Percentiles rank a stretch among this genome's conserved stretches.
Conservation (phyloP, 257 asterid genomes). For the Scutellaria minor region DNA sequence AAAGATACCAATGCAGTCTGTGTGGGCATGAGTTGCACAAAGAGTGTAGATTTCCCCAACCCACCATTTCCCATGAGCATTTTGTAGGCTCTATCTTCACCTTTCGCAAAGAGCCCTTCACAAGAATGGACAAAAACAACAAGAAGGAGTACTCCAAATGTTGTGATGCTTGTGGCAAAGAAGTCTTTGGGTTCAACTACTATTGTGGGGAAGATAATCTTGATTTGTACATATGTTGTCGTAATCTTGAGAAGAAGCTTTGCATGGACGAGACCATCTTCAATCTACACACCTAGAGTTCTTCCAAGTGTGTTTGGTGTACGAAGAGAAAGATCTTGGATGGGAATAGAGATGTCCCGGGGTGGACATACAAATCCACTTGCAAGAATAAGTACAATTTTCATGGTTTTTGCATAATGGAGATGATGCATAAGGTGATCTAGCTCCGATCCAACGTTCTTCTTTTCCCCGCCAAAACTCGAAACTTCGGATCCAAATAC, state of each 20-base stretch:
- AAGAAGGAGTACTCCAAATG: slow-evolving; percentile 21
- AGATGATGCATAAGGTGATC: slow-evolving; percentile 41
- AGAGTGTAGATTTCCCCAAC: slow-evolving; percentile 27
- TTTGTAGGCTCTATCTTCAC: slow-evolving; percentile 19
- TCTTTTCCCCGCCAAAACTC: too few relatives aligned
- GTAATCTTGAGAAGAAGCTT: slow-evolving; percentile 29
- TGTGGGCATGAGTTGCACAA: slow-evolving; percentile 35
- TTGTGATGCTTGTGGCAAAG: slow-evolving; percentile 45
- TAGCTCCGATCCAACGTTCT: too few relatives aligned
- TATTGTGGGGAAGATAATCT: slow-evolving; percentile 25
- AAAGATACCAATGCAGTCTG: slow-evolving; percentile 25
- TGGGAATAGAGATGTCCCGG: slow-evolving; percentile 28
- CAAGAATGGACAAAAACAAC: background rate
- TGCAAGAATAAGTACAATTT: slow-evolving; percentile 34
- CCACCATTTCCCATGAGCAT: slow-evolving; percentile 18
- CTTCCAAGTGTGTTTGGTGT: slow-evolving; percentile 39
- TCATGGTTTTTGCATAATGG: slow-evolving; percentile 43
- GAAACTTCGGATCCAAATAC: too few relatives aligned
- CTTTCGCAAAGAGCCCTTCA: slow-evolving; percentile 14
- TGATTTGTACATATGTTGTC: slow-evolving; percentile 41
- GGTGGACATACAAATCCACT: slow-evolving; percentile 36
- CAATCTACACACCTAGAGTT: slow-evolving; percentile 24
- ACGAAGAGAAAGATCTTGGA: slow-evolving; percentile 28
- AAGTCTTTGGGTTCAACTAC: slow-evolving; percentile 40
- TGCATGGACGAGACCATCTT: slow-evolving; percentile 26